Conservation (phyloP, 169 alveolate genomes). For the Eimeria tenella region DNA sequence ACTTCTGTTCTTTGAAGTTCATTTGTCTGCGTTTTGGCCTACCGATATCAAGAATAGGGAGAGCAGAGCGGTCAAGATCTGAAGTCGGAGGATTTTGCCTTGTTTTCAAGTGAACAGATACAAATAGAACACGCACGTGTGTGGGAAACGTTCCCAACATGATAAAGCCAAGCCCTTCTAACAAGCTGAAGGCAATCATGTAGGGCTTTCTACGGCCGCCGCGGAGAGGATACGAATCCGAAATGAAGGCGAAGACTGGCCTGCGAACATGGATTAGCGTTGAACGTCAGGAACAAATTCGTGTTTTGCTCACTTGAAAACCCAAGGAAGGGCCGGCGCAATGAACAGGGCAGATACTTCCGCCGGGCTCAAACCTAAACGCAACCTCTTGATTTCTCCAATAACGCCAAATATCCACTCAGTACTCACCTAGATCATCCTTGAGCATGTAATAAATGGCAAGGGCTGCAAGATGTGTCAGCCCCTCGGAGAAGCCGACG, state of each 20-base stretch:
- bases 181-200: slow-evolving; percentile 86
- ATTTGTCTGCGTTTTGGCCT: neutral
- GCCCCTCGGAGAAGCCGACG: slow-evolving; percentile 94
- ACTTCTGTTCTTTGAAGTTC: neutral
- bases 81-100: slow-evolving; percentile 73
- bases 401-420: neutral
- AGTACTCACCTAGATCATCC: slow-evolving; percentile 86
- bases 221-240: slow-evolving; percentile 86
- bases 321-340: slow-evolving; percentile 92
- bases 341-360: slow-evolving; percentile 88
- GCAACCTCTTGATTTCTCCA: neutral
- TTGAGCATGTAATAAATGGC: slow-evolving; percentile 92
- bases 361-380: slow-evolving; percentile 78
- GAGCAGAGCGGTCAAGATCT: slow-evolving; percentile 80
- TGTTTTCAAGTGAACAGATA: neutral
- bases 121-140: slow-evolving; percentile 80
- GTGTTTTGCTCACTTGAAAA: slow-evolving; percentile 82
- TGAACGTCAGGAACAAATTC: neutral
- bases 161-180: slow-evolving; percentile 87
- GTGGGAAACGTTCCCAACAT: slow-evolving; percentile 85
- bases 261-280: slow-evolving; percentile 14
- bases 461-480: slow-evolving; percentile 91
- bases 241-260: slow-evolving; percentile 87
- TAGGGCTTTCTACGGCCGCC: slow-evolving; percentile 92
- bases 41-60: slow-evolving; percentile 82